These are phyloP conservation scores for Candida ipomoeae DNA, from an alignment of 805 yeast species.

Conservation along the genomic window DNA sequence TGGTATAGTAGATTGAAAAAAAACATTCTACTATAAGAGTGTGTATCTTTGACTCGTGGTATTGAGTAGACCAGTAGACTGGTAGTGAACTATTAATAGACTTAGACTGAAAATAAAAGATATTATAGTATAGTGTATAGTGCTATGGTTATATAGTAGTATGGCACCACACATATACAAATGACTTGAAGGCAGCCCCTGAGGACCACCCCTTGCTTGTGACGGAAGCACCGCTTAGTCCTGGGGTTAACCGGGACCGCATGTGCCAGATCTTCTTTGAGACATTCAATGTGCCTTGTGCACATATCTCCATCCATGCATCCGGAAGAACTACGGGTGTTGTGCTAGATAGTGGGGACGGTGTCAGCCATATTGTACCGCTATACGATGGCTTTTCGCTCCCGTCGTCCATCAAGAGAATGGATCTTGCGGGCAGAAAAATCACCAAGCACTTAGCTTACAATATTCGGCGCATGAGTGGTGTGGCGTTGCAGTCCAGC, in stretches of 20 bases:
- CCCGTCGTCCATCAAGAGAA: conserved; percentile 64
- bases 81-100: too few species aligned
- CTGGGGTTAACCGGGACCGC: conserved; percentile 53
- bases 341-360: conserved; percentile 90
- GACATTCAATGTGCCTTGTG: conserved; percentile 69
- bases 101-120: too few species aligned
- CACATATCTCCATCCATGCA: conserved; percentile 73
- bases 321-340: conserved; percentile 89
- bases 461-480: conserved; percentile 60
- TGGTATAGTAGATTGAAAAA: too few species aligned
- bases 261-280: conserved; percentile 68
- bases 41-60: too few species aligned
- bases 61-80: too few species aligned
- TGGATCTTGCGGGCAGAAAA: conserved; percentile 85
- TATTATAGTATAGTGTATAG: too few species aligned
- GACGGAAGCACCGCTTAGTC: conserved; percentile 88
- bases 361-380: conserved; percentile 84
- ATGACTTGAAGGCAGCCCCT: conserved; percentile 51
- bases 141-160: too few species aligned
- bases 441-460: conserved; percentile 71
- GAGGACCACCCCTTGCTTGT: conserved; percentile 86
- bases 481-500: conserved; percentile 60
- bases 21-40: too few species aligned
- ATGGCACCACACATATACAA: conserved; percentile 66
- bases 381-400: conserved; percentile 85